phyloP scores from a whole-genome alignment of 495 filamentous ascomycete species.

The Thermothielavioides terrestris region DNA sequence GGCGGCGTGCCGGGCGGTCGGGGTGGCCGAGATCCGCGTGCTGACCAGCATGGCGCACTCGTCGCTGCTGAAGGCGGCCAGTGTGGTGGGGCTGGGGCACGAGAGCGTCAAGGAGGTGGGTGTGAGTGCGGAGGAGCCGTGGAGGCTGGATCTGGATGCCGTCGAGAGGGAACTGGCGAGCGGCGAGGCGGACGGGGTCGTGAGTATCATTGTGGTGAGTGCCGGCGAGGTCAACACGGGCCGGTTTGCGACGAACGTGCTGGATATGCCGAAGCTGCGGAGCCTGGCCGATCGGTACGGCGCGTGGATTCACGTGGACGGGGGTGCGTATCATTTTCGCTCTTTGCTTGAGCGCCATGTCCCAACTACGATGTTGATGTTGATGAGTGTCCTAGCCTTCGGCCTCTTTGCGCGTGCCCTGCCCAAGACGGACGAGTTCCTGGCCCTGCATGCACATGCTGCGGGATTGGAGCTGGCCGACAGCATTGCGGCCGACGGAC shows the following conservation, averaged over 20 bases:
- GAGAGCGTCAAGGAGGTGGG: slow-evolving; percentile 52
- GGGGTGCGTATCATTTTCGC: slow-evolving; percentile 36
- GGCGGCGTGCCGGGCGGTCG: slow-evolving; percentile 53
- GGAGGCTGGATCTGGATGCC: slow-evolving; percentile 57
- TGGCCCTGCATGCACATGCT: slow-evolving; percentile 42
- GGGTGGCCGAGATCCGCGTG: slow-evolving; percentile 60
- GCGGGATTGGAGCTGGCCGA: slow-evolving; percentile 76
- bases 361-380: not conserved
- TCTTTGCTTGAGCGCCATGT: not conserved
- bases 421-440: slow-evolving; percentile 51
- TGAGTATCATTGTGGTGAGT: slow-evolving; percentile 68
- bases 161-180: slow-evolving; percentile 42
- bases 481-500: slow-evolving; percentile 76
- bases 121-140: slow-evolving; percentile 42
- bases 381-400: slow-evolving; percentile 51
- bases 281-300: slow-evolving; percentile 62
- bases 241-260: slow-evolving; percentile 57
- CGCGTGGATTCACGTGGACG: slow-evolving; percentile 88
- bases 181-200: slow-evolving; percentile 45
- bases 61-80: slow-evolving; percentile 72
- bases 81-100: slow-evolving; percentile 72
- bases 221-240: slow-evolving; percentile 91
- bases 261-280: slow-evolving; percentile 57
- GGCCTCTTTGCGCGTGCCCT: slow-evolving; percentile 71
- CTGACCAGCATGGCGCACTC: slow-evolving; percentile 78